Percentiles rank a stretch among this genome's conserved stretches.
phyloP scores from a whole-genome alignment of 148 eudicot species.

The Camellia japonica region DNA sequence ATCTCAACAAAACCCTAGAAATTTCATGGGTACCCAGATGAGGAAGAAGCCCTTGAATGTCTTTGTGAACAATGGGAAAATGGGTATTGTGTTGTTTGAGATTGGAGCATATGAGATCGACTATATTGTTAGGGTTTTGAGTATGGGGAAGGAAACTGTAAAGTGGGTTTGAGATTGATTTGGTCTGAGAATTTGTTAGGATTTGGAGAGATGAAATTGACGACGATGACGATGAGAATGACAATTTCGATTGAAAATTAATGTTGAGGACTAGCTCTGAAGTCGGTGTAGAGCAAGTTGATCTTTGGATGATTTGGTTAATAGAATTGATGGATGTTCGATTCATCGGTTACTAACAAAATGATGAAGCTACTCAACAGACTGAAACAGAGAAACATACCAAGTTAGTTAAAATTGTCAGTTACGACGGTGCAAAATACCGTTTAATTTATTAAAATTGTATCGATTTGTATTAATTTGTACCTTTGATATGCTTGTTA shows the following conservation, averaged over 20 bases:
- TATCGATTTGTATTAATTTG: too few relatives aligned
- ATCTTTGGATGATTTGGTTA: not conserved
- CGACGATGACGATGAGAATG: not conserved
- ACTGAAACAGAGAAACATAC: not conserved
- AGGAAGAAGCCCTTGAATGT: constrained; percentile 23
- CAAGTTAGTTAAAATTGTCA: not conserved
- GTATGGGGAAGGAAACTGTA: constrained; percentile 59
- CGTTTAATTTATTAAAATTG: too few relatives aligned
- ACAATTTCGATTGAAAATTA: not conserved
- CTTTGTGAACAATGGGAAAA: constrained; percentile 22
- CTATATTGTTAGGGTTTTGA: constrained; percentile 70
- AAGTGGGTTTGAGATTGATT: constrained; percentile 54
- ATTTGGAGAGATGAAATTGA: constrained; percentile 29
- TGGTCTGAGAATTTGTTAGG: constrained; percentile 14
- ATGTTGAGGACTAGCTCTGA: not conserved
- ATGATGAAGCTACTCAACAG: not conserved
- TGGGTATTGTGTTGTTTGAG: constrained; percentile 35
- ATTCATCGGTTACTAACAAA: constrained; percentile 7
- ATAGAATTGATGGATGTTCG: constrained; percentile 3
- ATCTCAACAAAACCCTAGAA: too few relatives aligned
- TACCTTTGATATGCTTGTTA: too few relatives aligned
- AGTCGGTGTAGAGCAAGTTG: not conserved
- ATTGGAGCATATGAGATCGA: constrained; percentile 50
- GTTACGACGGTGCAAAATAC: not conserved
- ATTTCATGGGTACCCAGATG: too few relatives aligned